Evolutionary conservation across 768 basidiomycete species (phyloP).

Genomic region (Lyophyllum atratum): DNA sequence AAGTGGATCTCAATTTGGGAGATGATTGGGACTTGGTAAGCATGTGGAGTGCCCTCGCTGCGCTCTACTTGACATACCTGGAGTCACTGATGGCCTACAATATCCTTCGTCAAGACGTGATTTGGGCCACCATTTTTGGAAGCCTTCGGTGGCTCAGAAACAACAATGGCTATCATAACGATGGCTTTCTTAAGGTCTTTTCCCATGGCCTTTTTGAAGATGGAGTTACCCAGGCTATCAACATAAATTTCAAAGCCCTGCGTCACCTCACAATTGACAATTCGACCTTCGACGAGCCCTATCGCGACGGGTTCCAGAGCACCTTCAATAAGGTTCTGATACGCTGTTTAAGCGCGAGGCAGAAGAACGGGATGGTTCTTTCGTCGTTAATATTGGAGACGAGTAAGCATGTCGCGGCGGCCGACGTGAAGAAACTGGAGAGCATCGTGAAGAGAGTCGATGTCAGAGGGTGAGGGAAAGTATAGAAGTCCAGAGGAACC

Average conservation of each 20-base stretch:
- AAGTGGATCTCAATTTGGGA: neutral
- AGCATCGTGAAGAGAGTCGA: neutral
- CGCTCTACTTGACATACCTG: neutral
- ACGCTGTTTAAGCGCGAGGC: neutral
- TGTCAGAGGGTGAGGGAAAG: too few species aligned
- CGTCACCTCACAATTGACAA: neutral
- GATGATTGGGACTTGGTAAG: neutral
- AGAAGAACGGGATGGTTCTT: neutral
- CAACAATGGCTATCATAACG: neutral
- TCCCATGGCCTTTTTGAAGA: neutral
- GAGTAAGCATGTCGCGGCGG: neutral
- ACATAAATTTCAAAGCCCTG: neutral
- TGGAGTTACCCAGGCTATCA: neutral
- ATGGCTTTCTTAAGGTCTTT: neutral
- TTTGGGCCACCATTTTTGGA: neutral
- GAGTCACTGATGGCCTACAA: neutral
- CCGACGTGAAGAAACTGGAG: neutral
- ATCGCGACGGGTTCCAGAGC: neutral
- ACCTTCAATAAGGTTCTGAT: neutral
- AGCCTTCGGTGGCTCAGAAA: neutral
- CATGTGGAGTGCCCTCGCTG: neutral
- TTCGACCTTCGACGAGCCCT: neutral
- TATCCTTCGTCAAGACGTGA: neutral
- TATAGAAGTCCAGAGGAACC: too few species aligned
- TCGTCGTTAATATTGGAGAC: neutral